Evolutionary conservation across 441 rosid genomes (phyloP).

Genomic region (Gossypium davidsonii): DNA sequence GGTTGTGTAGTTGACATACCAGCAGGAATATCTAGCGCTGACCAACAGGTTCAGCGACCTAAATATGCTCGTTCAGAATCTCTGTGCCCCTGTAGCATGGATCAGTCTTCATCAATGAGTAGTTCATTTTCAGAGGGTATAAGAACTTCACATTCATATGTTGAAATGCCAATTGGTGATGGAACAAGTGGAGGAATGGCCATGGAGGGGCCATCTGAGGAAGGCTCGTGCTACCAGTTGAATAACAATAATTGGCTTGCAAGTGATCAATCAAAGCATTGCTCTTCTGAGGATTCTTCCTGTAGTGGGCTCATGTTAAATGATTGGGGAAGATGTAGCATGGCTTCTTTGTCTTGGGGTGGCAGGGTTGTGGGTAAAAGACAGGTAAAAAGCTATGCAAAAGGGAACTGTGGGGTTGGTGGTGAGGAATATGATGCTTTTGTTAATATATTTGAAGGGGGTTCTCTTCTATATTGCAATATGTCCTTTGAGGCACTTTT

Average conservation of each 20-base stretch:
- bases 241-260: slow-evolving; percentile 60
- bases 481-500: slow-evolving; percentile 92
- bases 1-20: slow-evolving; percentile 47
- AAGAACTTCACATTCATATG: slow-evolving; percentile 41
- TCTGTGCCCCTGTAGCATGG: slow-evolving; percentile 25
- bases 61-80: slow-evolving; percentile 35
- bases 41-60: slow-evolving; percentile 37
- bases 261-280: slow-evolving; percentile 55
- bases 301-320: slow-evolving; percentile 46
- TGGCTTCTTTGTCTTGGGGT: slow-evolving; percentile 87
- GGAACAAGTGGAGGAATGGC: slow-evolving; percentile 51
- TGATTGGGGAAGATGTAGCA: slow-evolving; percentile 79
- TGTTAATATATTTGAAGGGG: slow-evolving; percentile 84
- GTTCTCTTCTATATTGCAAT: slow-evolving; percentile 82
- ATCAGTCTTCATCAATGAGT: slow-evolving; percentile 32
- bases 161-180: slow-evolving; percentile 34
- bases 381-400: slow-evolving; percentile 47
- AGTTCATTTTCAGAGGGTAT: slow-evolving; percentile 38
- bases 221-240: slow-evolving; percentile 46
- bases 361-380: slow-evolving; percentile 88
- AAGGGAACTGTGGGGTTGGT: slow-evolving; percentile 54
- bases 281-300: slow-evolving; percentile 50
- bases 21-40: slow-evolving; percentile 42
- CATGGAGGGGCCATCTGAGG: slow-evolving; percentile 85
- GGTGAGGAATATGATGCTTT: slow-evolving; percentile 80